Conservation (phyloP, 2,329 filamentous ascomycete species). For the Tolypocladium capitatum region DNA sequence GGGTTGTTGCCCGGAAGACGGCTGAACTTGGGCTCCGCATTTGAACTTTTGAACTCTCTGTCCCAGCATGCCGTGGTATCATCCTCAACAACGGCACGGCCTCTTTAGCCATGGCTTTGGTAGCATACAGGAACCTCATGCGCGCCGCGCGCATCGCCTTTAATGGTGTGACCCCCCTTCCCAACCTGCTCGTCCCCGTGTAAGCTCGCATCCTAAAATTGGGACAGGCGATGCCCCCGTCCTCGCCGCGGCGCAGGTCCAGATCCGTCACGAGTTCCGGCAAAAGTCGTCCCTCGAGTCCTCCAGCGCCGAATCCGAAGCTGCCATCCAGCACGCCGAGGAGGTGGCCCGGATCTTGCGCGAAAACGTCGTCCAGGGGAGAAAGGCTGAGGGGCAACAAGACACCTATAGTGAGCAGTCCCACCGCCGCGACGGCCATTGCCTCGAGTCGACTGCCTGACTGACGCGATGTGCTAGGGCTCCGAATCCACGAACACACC, state of each 20-base stretch:
- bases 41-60: neutral
- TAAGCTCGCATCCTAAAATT: neutral
- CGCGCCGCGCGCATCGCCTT: conserved; percentile 77
- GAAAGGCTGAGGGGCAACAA: conserved; percentile 24
- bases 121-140: conserved; percentile 69
- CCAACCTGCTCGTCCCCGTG: neutral
- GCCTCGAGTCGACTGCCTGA: neutral
- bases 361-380: conserved; percentile 83
- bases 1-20: conserved; percentile 10
- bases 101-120: conserved; percentile 42
- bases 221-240: conserved; percentile 53
- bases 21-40: conserved; percentile 11
- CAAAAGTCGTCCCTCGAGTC: conserved; percentile 46
- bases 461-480: conserved; percentile 35
- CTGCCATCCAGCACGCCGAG: conserved; percentile 64
- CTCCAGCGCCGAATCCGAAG: conserved; percentile 42
- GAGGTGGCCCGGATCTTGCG: conserved; percentile 69
- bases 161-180: conserved; percentile 43
- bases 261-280: conserved; percentile 65
- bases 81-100: neutral
- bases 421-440: neutral
- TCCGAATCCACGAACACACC: conserved; percentile 81
- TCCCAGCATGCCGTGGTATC: neutral
- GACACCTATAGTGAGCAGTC: conserved; percentile 45
- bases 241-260: conserved; percentile 54